Percentiles rank a stretch among this genome's conserved stretches.
These are phyloP conservation scores for Ustilago esculenta DNA, from an alignment of 1,284 basidiomycete species.

Conservation along the genomic window DNA sequence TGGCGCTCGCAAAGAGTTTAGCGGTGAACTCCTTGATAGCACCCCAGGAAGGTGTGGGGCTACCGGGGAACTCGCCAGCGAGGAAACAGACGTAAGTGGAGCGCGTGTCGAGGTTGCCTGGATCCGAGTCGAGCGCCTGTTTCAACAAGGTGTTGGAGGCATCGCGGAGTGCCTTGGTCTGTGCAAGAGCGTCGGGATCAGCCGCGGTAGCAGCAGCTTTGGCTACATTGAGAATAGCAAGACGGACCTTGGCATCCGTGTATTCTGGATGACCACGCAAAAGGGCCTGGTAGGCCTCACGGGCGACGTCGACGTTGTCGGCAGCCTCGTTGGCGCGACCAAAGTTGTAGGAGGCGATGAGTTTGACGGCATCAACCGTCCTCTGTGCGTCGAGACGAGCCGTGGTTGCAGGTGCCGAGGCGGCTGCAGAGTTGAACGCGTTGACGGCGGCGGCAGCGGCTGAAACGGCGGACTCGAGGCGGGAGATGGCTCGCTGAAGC, in stretches of 20 bases:
- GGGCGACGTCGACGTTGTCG: conserved; percentile 51
- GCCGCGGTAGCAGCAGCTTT: conserved; percentile 15
- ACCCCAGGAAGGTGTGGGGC: conserved; percentile 56
- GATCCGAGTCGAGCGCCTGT: conserved; percentile 60
- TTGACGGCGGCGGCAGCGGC: conserved; percentile 29
- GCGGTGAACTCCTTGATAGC: conserved; percentile 64
- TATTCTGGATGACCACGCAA: conserved; percentile 64
- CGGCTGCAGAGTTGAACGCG: conserved; percentile 22
- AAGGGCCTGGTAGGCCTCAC: conserved; percentile 58
- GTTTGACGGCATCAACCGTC: conserved; percentile 51
- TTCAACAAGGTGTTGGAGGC: conserved; percentile 55
- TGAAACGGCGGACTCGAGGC: conserved; percentile 46
- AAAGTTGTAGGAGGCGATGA: conserved; percentile 62
- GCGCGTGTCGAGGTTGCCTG: conserved; percentile 61
- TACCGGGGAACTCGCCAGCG: conserved; percentile 60
- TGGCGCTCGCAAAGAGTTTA: conserved; percentile 56
- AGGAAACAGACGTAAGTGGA: conserved; percentile 64
- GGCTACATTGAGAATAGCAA: conserved; percentile 58
- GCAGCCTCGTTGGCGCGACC: conserved; percentile 59
- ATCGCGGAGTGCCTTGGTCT: conserved; percentile 45
- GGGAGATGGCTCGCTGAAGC: conserved; percentile 44
- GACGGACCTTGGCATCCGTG: conserved; percentile 64
- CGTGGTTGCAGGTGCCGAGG: conserved; percentile 30
- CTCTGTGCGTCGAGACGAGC: conserved; percentile 33
- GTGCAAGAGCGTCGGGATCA: conserved; percentile 23